These are phyloP conservation scores for Metschnikowia arizonensis DNA, from an alignment of 805 yeast genomes.

Conservation along the genomic window DNA sequence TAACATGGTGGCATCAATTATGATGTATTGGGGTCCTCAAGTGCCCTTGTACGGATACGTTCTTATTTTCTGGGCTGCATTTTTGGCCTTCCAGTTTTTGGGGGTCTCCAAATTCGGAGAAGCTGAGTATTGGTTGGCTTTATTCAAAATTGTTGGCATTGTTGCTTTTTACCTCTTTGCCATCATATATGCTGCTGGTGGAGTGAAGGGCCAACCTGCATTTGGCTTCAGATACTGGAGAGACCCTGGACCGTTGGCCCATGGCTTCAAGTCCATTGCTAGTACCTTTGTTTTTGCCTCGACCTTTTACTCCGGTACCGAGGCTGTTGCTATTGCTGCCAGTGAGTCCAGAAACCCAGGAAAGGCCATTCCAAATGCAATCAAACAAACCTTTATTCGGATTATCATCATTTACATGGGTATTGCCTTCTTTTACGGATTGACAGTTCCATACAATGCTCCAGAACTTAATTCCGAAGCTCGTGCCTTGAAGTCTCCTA, in stretches of 20 bases:
- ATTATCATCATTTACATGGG: slow-evolving; percentile 52
- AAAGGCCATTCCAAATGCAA: slow-evolving; percentile 54
- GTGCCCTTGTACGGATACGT: slow-evolving; percentile 55
- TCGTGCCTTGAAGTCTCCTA: slow-evolving; percentile 42
- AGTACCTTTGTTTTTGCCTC: slow-evolving; percentile 57
- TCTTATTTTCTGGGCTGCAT: slow-evolving; percentile 49
- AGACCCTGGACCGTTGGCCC: slow-evolving; percentile 39
- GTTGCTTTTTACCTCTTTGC: slow-evolving; percentile 49
- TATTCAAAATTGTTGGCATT: slow-evolving; percentile 45
- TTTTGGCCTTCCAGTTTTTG: slow-evolving; percentile 46
- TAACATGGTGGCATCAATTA: slow-evolving; percentile 48
- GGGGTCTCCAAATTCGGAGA: slow-evolving; percentile 57
- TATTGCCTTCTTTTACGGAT: slow-evolving; percentile 52
- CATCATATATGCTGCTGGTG: slow-evolving; percentile 44
- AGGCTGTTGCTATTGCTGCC: slow-evolving; percentile 55
- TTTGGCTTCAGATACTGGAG: slow-evolving; percentile 44
- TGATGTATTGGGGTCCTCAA: slow-evolving; percentile 47
- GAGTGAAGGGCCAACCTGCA: slow-evolving; percentile 34
- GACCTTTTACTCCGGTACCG: slow-evolving; percentile 57
- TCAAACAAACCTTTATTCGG: slow-evolving; percentile 52
- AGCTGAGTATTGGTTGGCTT: slow-evolving; percentile 51
- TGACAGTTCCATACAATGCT: slow-evolving; percentile 55
- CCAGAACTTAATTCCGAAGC: slow-evolving; percentile 38
- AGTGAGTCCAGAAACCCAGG: slow-evolving; percentile 60
- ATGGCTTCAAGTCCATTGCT: slow-evolving; percentile 54